These are phyloP conservation scores for Scleroderma bovista DNA, from an alignment of 768 basidiomycete genomes.

Conservation along the genomic window DNA sequence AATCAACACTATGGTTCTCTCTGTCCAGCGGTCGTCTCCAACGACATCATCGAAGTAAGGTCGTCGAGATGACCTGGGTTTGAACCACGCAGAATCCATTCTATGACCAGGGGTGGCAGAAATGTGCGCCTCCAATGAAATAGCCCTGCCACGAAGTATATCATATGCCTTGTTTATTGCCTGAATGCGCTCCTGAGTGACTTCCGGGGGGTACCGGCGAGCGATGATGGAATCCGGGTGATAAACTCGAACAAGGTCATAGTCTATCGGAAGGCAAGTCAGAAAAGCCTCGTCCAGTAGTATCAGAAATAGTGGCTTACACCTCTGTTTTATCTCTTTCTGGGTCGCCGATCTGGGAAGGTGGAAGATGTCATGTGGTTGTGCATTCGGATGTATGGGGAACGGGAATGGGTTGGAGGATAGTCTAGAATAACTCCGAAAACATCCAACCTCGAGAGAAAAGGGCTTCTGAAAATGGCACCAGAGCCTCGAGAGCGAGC, in stretches of 20 bases:
- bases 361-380: conserved; percentile 61
- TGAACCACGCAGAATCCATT: conserved; percentile 38
- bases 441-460: neutral
- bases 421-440: conserved; percentile 15
- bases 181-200: conserved; percentile 62
- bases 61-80: conserved; percentile 31
- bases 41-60: conserved; percentile 41
- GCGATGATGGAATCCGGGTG: conserved; percentile 63
- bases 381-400: conserved; percentile 45
- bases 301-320: conserved; percentile 30
- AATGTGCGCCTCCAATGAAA: conserved; percentile 13
- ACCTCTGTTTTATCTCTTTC: conserved; percentile 52
- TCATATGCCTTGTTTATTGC: conserved; percentile 68
- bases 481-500: neutral
- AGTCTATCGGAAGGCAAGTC: conserved; percentile 41
- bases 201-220: conserved; percentile 37
- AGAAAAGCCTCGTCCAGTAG: conserved; percentile 1
- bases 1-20: conserved; percentile 51
- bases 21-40: conserved; percentile 63
- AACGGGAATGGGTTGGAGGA: conserved; percentile 41
- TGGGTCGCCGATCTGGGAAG: conserved; percentile 47
- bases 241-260: conserved; percentile 73
- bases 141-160: conserved; percentile 45
- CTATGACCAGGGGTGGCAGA: conserved; percentile 12
- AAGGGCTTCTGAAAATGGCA: neutral